These are phyloP conservation scores for Alnus rubra DNA, from an alignment of 306 rosid genomes.

Conservation along the genomic window DNA sequence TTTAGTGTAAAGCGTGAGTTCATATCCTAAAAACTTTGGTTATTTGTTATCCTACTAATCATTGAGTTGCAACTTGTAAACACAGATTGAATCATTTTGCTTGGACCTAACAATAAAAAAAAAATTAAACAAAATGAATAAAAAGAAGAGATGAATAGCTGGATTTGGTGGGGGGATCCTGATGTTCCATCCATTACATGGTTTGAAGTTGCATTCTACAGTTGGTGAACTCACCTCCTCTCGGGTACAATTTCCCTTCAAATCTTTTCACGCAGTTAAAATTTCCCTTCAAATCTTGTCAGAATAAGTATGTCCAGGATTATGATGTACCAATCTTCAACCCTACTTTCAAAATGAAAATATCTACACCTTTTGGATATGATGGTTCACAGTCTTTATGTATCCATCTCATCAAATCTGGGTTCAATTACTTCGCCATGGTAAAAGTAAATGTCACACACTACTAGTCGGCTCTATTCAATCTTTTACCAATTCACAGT, in stretches of 20 bases:
- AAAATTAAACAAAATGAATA: background rate
- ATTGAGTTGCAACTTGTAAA: background rate
- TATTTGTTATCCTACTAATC: background rate
- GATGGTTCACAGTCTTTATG: no score
- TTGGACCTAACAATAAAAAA: background rate
- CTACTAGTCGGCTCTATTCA: no score
- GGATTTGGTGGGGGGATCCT: slow-evolving; percentile 15
- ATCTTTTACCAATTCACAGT: no score
- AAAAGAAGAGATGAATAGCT: background rate
- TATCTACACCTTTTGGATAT: no score
- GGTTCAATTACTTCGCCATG: no score
- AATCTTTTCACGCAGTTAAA: background rate
- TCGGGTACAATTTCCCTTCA: background rate
- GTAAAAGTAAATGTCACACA: no score
- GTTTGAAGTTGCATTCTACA: slow-evolving; percentile 15
- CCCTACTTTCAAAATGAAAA: background rate
- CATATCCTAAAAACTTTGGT: background rate
- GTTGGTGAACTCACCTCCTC: background rate
- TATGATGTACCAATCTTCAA: background rate
- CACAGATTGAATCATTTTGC: background rate
- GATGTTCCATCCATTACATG: slow-evolving; percentile 8
- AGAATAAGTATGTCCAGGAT: background rate
- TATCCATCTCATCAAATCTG: no score
- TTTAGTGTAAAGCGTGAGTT: background rate
- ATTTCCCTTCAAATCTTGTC: slow-evolving; percentile 14